These are phyloP conservation scores for Onygena corvina DNA, from an alignment of 2,329 filamentous ascomycete species.

Conservation along the genomic window DNA sequence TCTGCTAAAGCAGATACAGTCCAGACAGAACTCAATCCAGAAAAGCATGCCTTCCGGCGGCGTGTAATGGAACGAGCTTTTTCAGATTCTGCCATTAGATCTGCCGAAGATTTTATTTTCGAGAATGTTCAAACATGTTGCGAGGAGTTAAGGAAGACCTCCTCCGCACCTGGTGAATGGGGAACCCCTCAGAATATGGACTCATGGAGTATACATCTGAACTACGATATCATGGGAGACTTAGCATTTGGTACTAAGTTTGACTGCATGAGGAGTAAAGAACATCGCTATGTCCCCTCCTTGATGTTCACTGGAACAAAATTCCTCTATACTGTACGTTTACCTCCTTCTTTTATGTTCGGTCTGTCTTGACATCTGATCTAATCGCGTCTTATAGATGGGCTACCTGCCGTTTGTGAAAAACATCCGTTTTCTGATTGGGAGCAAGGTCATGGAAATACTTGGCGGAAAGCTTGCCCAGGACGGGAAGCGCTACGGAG, in stretches of 20 bases:
- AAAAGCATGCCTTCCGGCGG: constrained; percentile 17
- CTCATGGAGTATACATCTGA: constrained; percentile 21
- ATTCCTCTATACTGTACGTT: constrained; percentile 14
- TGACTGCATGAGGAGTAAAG: constrained; percentile 18
- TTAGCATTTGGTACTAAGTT: constrained; percentile 26
- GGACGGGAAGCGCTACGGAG: constrained; percentile 9
- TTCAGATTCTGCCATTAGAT: constrained; percentile 19
- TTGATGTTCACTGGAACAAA: constrained; percentile 14
- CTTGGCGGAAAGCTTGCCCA: constrained; percentile 12
- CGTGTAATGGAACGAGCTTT: constrained; percentile 21
- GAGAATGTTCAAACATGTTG: constrained; percentile 12
- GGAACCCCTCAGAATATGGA: constrained; percentile 17
- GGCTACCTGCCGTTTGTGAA: constrained; percentile 11
- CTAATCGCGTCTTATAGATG: constrained; percentile 10
- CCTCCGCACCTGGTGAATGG: constrained; percentile 15
- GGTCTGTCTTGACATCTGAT: background rate
- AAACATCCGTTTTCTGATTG: constrained; percentile 11
- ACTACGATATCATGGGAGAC: constrained; percentile 28
- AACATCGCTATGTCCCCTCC: constrained; percentile 21
- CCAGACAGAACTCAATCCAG: constrained; percentile 14
- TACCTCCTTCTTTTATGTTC: background rate
- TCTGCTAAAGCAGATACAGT: constrained; percentile 10
- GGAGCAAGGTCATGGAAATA: constrained; percentile 10
- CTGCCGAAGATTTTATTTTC: constrained; percentile 12
- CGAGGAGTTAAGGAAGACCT: constrained; percentile 9